Conservation (phyloP, 108 stramenopile genomes). For the Cyclotella kingstonii region DNA sequence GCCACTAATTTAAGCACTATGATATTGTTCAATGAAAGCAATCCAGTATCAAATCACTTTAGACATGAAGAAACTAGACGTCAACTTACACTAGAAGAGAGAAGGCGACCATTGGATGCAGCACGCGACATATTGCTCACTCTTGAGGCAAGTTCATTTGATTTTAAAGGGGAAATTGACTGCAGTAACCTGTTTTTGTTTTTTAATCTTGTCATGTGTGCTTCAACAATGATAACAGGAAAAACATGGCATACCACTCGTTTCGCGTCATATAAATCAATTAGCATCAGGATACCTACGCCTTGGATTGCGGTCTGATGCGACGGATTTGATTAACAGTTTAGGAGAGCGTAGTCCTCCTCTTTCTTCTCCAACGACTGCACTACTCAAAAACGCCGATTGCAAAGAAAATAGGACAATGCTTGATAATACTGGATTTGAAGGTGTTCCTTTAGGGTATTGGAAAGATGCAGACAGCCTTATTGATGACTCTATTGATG, state of each 20-base stretch:
- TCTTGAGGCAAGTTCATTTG: slow-evolving; percentile 26
- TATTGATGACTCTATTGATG: slow-evolving; percentile 41
- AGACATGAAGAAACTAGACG: background rate
- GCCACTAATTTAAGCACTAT: no score
- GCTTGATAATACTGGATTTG: slow-evolving; percentile 11
- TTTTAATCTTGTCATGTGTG: no score
- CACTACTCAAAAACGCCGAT: no score
- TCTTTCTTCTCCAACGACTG: no score
- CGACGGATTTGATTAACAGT: slow-evolving; percentile 45
- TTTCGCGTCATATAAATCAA: slow-evolving; percentile 61
- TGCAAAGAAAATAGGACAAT: no score
- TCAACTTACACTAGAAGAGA: slow-evolving; percentile 29
- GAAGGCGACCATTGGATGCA: slow-evolving; percentile 63
- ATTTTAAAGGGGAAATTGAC: no score
- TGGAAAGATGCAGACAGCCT: slow-evolving; percentile 36
- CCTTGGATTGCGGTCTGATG: slow-evolving; percentile 49
- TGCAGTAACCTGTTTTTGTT: no score
- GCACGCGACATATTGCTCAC: slow-evolving; percentile 45
- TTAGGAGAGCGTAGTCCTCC: slow-evolving; percentile 57
- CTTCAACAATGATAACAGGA: no score
- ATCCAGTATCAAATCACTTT: background rate
- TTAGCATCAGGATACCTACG: slow-evolving; percentile 63
- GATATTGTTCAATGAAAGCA: background rate
- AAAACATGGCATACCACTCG: slow-evolving; percentile 49
- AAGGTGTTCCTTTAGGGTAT: slow-evolving; percentile 10